A percentile compares a stretch with the other conserved stretches of the same genome.
These are phyloP conservation scores for Citrus cavaleriei DNA, from an alignment of 345 rosid species.

Conservation along the genomic window DNA sequence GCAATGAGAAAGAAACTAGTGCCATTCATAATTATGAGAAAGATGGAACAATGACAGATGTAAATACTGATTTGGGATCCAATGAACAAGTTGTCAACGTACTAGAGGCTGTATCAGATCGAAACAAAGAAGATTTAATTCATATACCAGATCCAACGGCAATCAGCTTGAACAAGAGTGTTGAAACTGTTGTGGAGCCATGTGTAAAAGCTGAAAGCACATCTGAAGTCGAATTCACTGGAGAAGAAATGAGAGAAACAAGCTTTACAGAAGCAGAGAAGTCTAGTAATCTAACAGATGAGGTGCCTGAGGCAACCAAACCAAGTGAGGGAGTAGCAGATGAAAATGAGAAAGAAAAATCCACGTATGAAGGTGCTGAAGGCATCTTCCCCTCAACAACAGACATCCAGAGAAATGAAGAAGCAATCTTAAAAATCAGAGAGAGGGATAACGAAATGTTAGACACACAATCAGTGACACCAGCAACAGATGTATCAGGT, in stretches of 20 bases:
- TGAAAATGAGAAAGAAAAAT: constrained; percentile 2
- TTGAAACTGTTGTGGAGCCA: constrained; percentile 1
- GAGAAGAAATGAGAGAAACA: constrained; percentile 9
- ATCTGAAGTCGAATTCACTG: neutral
- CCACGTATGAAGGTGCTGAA: neutral
- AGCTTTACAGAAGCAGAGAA: constrained; percentile 18
- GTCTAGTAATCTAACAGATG: neutral
- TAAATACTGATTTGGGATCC: constrained; percentile 11
- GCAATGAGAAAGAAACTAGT: constrained; percentile 13
- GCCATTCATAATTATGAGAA: constrained; percentile 5
- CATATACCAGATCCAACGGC: constrained; percentile 11
- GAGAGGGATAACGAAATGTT: neutral
- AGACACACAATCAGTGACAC: constrained; percentile 1
- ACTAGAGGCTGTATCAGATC: constrained; percentile 18
- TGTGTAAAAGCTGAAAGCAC: neutral
- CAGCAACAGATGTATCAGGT: constrained; percentile 12
- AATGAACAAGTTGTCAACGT: constrained; percentile 7
- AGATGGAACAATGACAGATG: constrained; percentile 11
- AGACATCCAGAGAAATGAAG: constrained; percentile 12
- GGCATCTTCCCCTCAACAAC: constrained; percentile 5
- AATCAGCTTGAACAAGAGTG: constrained; percentile 16
- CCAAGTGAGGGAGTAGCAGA: constrained; percentile 8
- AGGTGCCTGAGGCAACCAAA: constrained; percentile 6
- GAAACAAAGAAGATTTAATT: constrained; percentile 3
- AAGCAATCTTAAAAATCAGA: constrained; percentile 2